Conservation (phyloP, 2,329 filamentous ascomycete species). For the Setomelanomma holmii region DNA sequence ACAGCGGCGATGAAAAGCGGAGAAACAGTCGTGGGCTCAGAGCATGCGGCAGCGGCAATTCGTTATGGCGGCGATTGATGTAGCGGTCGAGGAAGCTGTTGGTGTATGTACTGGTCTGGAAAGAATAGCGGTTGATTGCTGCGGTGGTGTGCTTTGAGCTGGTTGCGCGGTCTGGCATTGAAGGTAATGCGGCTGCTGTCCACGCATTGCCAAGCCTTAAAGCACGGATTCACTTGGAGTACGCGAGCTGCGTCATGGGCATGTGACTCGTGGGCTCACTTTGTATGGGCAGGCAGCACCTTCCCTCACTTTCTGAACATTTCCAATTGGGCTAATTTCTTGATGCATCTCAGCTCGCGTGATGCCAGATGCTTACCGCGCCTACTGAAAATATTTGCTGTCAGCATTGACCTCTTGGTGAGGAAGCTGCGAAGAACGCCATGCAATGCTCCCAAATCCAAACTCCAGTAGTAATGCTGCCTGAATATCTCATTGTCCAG, state of each 20-base stretch:
- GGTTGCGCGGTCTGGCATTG: slow-evolving; percentile 12
- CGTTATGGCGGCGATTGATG: slow-evolving; percentile 5
- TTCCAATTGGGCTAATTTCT: not conserved
- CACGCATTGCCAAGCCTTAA: slow-evolving; percentile 2
- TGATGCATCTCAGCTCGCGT: slow-evolving; percentile 1
- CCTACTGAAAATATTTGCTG: slow-evolving; percentile 4
- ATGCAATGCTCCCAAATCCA: not conserved
- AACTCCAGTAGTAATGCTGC: slow-evolving; percentile 9
- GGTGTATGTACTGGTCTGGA: slow-evolving; percentile 6
- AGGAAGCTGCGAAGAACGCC: slow-evolving; percentile 12
- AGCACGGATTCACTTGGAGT: not conserved
- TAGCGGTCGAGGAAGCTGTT: slow-evolving; percentile 9
- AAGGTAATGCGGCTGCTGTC: slow-evolving; percentile 1
- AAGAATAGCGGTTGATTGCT: slow-evolving; percentile 31
- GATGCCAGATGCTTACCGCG: slow-evolving; percentile 4
- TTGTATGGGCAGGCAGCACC: slow-evolving; percentile 5
- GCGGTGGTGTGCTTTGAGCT: slow-evolving; percentile 24
- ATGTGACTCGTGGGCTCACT: slow-evolving; percentile 8
- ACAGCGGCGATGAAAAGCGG: slow-evolving; percentile 37
- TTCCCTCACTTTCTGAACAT: slow-evolving; percentile 2
- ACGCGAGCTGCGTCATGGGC: slow-evolving; percentile 19
- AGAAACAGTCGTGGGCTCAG: slow-evolving; percentile 21
- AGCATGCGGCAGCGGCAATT: slow-evolving; percentile 12
- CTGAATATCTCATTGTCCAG: slow-evolving; percentile 4
- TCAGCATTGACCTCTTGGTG: slow-evolving; percentile 1